Conservation (phyloP, 148 eudicot genomes). For the Amaranthus hypochondriacus region DNA sequence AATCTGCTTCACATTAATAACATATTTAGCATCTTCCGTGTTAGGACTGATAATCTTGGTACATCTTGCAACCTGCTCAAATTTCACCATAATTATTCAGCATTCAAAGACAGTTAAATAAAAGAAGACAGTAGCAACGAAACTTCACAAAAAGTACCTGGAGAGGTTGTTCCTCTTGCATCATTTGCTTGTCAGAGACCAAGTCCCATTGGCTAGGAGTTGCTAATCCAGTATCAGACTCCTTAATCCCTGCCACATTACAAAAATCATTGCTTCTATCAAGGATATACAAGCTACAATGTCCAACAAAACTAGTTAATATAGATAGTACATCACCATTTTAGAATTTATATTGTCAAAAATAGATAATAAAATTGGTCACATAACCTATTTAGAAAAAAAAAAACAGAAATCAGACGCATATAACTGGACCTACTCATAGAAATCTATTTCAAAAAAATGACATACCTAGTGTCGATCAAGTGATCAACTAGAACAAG, state of each 20-base stretch:
- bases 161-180: constrained; percentile 99
- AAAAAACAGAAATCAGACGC: too few species aligned
- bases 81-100: constrained; percentile 15
- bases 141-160: constrained; percentile 46
- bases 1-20: constrained; percentile 89
- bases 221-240: constrained; percentile 97
- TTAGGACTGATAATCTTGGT: constrained; percentile 96
- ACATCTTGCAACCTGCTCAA: constrained; percentile 86
- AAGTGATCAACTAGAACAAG: too few species aligned
- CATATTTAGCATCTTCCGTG: constrained; percentile 95
- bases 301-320: neutral
- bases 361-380: too few species aligned
- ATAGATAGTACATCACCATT: neutral
- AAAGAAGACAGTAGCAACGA: neutral
- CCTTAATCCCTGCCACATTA: constrained; percentile 66
- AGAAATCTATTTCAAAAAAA: too few species aligned
- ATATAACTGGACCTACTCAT: too few species aligned
- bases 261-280: neutral
- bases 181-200: constrained; percentile 98
- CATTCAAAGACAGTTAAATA: neutral
- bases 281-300: neutral
- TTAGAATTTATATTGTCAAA: too few species aligned
- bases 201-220: constrained; percentile 99
- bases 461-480: too few species aligned
- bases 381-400: too few species aligned